Percentiles rank a stretch among this genome's conserved stretches.
Evolutionary conservation across 148 eudicot species (phyloP).

Genomic region (Salicornia ramosissima): DNA sequence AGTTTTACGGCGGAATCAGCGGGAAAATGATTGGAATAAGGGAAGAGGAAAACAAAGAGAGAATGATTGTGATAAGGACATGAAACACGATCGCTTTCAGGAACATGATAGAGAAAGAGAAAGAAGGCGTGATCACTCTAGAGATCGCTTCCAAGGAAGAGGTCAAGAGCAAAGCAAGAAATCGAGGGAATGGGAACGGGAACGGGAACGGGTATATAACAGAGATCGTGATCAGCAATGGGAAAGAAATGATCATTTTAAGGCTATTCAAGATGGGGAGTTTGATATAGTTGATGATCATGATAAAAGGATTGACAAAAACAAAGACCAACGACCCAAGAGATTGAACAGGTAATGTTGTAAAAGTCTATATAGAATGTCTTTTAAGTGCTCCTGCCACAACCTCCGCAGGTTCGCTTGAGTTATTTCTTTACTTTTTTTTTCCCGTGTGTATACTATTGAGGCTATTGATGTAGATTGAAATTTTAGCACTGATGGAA

Average conservation of each 20-base stretch:
- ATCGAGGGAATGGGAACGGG: constrained; percentile 17
- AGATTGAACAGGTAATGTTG: constrained; percentile 49
- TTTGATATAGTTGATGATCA: constrained; percentile 36
- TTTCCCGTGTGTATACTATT: background rate
- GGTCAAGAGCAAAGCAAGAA: constrained; percentile 24
- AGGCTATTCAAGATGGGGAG: constrained; percentile 38
- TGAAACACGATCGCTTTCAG: constrained; percentile 37
- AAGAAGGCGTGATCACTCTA: constrained; percentile 19
- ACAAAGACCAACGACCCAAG: constrained; percentile 36
- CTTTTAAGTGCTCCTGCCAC: background rate
- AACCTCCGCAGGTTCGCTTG: background rate
- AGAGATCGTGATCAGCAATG: constrained; percentile 39
- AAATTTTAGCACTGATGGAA: background rate
- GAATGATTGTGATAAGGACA: constrained; percentile 35
- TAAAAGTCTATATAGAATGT: background rate
- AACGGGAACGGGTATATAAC: constrained; percentile 13
- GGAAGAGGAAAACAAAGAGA: constrained; percentile 53
- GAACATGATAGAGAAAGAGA: constrained; percentile 33
- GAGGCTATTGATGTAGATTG: background rate
- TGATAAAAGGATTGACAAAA: constrained; percentile 38
- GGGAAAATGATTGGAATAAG: constrained; percentile 40
- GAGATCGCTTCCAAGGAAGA: constrained; percentile 25
- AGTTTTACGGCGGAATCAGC: constrained; percentile 44
- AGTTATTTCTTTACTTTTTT: background rate
- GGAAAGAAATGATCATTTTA: constrained; percentile 34